Base-by-base conservation (phyloP, 805 yeast genomes). In the Hanseniaspora singularis region DNA sequence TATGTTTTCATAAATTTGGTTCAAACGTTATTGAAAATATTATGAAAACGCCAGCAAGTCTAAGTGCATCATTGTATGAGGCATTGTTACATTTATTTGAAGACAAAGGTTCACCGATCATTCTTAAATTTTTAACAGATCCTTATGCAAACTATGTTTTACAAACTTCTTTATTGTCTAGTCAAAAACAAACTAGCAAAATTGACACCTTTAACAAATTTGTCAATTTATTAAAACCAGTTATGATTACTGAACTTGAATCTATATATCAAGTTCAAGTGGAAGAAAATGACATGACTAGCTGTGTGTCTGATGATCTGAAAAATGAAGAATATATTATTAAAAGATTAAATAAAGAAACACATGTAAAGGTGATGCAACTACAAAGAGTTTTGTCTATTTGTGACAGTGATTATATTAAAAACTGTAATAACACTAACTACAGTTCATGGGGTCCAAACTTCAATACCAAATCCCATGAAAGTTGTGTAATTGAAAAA, bases 11-110 rank as follows among this genome's bases (percentile, higher is more conserved):
- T 61, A 92, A 92, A 66, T 92, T 92, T 64, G 83, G 94, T 10
- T 86, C 96, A 4, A 89, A 89, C 55, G 96, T 88, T 31, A 79
- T 89, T 57, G 98, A 92, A 63, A 92, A 88, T 64, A 78, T 92
- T 54, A 68, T 92, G 40, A 67, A 77, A 47, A 64, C 71, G 12
- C 58, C 67, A 2, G 19, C 24, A 19, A 66, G 69, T 2, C 65
- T 68, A 18, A 64, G 68, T 33, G 68, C 70, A 46, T 67, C 68
- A 6, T 68, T 77, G 33, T 61, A 67, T 48, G 80, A 76, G 50
- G 62, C 83, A 23, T 51, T 69, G 38, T 5, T 43, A 4, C n/a
- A 16, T 8, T 28, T 43, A 22, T 43, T 43, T 22, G 55, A 58
- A 23, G 51, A 54, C 28, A 55, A 57, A 23, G 58, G 63, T 18